Conservation (phyloP, 352 stramenopile genomes). For the Globisporangium okanoganense region DNA sequence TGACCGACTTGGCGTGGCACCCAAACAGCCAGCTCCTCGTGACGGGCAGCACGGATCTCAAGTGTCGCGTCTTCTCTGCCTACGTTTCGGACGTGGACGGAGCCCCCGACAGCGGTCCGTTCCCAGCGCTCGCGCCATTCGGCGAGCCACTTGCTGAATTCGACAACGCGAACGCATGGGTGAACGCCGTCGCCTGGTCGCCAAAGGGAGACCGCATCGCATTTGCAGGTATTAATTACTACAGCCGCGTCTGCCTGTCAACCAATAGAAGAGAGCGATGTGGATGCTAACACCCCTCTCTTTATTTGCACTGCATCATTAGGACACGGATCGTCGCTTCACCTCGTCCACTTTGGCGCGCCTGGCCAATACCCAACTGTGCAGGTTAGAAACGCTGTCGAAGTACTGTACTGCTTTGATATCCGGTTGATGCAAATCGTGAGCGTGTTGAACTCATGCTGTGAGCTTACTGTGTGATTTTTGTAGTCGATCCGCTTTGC, state of each 20-base stretch:
- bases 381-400: slow-evolving; percentile 29
- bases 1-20: slow-evolving; percentile 91
- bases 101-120: slow-evolving; percentile 61
- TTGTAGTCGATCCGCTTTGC: slow-evolving; percentile 83
- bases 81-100: slow-evolving; percentile 84
- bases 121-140: slow-evolving; percentile 72
- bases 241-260: not conserved
- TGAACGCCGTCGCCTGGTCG: slow-evolving; percentile 91
- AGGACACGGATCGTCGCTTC: slow-evolving; percentile 88
- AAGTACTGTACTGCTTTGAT: not conserved
- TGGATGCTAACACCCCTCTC: not conserved
- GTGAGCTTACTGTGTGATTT: not conserved
- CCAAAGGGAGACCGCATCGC: slow-evolving; percentile 84
- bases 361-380: slow-evolving; percentile 70
- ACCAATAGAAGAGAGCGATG: not conserved
- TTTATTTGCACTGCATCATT: slow-evolving; percentile 6
- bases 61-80: slow-evolving; percentile 91
- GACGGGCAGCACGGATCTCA: slow-evolving; percentile 91
- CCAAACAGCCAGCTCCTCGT: slow-evolving; percentile 91
- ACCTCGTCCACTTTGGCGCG: slow-evolving; percentile 84
- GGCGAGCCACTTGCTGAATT: slow-evolving; percentile 82
- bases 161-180: slow-evolving; percentile 88
- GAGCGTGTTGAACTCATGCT: not conserved
- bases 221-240: slow-evolving; percentile 86
- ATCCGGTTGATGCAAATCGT: not conserved